Evolutionary conservation across 1,139 yeast species (phyloP), one percentile per base, ranked within the genome.

Genomic region (Magnusiomyces ingens): DNA sequence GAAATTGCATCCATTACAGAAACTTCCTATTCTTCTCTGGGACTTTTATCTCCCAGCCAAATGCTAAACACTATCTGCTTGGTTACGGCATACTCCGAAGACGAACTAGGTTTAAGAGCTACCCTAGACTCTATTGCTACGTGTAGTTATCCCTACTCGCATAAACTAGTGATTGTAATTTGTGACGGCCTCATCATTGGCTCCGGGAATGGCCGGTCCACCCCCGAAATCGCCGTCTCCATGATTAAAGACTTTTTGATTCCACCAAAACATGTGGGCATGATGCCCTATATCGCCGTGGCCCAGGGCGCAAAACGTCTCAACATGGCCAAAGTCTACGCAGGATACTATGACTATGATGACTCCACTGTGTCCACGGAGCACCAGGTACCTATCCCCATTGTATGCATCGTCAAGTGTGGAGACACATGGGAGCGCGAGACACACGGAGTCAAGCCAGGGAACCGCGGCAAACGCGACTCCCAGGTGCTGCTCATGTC

Each of bases 201-300:
- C 3, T 54, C 62, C 1, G 67, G 64, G 2, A 63, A 62, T 36
- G 55, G 49, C 46, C 60, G 60, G 42, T 59, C 67, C 22, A 67
- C 72, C 1, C 65, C 67, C 2, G 68, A 68, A 18, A 65, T 64
- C 48, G 70, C 67, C 1, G 60, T 68, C 21, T 65, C 66, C 17
- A 64, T 68, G 88, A 85, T 90, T 88, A 79, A 84, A 10, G 94
- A 87, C 45, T 58, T 62, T 17, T 62, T 62, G 3, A 63, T 63
- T 32, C 60, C 64, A 10, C 63, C 62, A 6, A 63, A 62, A 13
- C 55, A 57, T 13, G 62, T 58, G n/a, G 64, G 60, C 5, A 55
- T 62, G 45, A 47, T 59, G 49, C 57, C 68, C 1, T 68, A 67
- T 48, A 63, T 64, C 22, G 65, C 70, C 2, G 62, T 68, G 2